A percentile compares a stretch with the other conserved stretches of the same genome.
phyloP scores from a whole-genome alignment of 2,329 filamentous ascomycete genomes.

The Ophioceras dolichostomum region DNA sequence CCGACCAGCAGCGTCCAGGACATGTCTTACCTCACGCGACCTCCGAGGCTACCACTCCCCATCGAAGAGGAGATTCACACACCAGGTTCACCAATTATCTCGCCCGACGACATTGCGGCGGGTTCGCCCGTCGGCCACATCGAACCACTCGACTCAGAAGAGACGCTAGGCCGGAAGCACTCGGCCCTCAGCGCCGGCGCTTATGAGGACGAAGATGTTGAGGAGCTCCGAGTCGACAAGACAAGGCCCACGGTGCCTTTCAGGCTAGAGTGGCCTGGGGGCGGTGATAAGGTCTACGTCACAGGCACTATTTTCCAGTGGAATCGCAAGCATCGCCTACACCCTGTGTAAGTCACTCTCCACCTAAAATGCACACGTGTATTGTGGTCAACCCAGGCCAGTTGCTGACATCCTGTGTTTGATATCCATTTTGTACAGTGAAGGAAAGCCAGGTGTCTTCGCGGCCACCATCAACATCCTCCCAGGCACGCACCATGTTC shows the following conservation, averaged over 20 bases:
- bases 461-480: constrained; percentile 71
- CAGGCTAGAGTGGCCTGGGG: constrained; percentile 70
- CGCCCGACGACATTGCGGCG: constrained; percentile 47
- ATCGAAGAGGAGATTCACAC: constrained; percentile 87
- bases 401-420: not conserved
- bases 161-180: constrained; percentile 35
- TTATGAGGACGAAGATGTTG: constrained; percentile 32
- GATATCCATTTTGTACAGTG: no score
- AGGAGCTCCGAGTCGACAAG: constrained; percentile 66
- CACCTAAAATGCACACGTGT: no score
- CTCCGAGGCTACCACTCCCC: constrained; percentile 79
- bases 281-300: constrained; percentile 85
- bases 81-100: constrained; percentile 80
- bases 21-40: constrained; percentile 54
- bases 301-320: constrained; percentile 96
- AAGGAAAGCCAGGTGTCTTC: constrained; percentile 50
- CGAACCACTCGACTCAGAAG: constrained; percentile 35
- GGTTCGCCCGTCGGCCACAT: constrained; percentile 34
- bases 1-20: constrained; percentile 48
- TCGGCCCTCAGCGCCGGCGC: constrained; percentile 47
- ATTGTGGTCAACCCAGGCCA: not conserved
- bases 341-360: constrained; percentile 79
- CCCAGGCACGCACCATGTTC: constrained; percentile 90
- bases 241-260: constrained; percentile 72
- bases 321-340: constrained; percentile 85